Conservation (phyloP, 768 basidiomycete species). For the Suillus tomentosus region DNA sequence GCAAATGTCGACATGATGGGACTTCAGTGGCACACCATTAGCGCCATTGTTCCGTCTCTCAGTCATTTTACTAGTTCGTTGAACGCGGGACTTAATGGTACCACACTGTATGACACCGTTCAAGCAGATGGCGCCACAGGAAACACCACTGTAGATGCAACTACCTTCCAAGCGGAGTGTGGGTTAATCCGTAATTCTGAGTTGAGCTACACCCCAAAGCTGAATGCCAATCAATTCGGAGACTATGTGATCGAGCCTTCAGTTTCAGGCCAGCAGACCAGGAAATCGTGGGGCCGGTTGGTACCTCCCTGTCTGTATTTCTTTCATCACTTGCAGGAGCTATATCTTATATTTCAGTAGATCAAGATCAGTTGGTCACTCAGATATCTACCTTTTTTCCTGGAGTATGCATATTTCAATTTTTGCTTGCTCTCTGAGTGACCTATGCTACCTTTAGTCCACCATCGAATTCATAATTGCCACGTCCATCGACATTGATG, state of each 20-base stretch:
- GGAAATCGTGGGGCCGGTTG: neutral
- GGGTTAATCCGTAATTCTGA: slow-evolving; percentile 9
- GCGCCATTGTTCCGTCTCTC: slow-evolving; percentile 7
- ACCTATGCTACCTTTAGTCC: neutral
- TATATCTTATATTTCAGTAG: neutral
- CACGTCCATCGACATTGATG: slow-evolving; percentile 9
- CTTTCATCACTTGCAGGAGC: neutral
- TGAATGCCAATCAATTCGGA: neutral
- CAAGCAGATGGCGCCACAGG: slow-evolving; percentile 3
- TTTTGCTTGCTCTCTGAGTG: neutral
- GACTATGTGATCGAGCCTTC: neutral
- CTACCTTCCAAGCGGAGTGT: slow-evolving; percentile 11
- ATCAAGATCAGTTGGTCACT: neutral
- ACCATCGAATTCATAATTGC: slow-evolving; percentile 18
- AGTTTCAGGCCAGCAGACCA: slow-evolving; percentile 12
- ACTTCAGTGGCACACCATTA: slow-evolving; percentile 7
- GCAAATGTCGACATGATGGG: neutral
- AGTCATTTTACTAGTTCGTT: slow-evolving; percentile 1
- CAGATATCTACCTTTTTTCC: neutral
- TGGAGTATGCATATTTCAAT: neutral
- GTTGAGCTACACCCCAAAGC: neutral
- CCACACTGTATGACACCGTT: slow-evolving; percentile 15
- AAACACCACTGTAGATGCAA: slow-evolving; percentile 14
- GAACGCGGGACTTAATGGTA: slow-evolving; percentile 2
- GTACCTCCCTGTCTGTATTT: neutral